Conservation (phyloP, 1,139 yeast genomes). For the Geotrichum cucujoidarum region DNA sequence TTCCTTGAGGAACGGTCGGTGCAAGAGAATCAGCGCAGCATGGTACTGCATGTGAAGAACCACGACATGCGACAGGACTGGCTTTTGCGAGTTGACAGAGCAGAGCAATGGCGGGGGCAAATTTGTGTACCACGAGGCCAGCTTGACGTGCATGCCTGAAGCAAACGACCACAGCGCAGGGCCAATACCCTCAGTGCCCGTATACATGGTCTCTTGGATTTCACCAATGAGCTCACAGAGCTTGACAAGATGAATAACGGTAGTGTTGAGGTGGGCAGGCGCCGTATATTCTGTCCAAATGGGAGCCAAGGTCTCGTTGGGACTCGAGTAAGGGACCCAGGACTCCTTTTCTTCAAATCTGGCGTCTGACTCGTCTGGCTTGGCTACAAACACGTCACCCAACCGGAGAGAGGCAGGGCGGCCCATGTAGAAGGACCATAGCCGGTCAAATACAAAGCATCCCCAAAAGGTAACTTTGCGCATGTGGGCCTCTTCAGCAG, state of each 20-base stretch:
- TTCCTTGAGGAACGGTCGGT: slow-evolving; percentile 24
- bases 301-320: slow-evolving; percentile 12
- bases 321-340: slow-evolving; percentile 19
- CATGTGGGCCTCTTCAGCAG: slow-evolving; percentile 25
- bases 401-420: slow-evolving; percentile 27
- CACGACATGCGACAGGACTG: slow-evolving; percentile 24
- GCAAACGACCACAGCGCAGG: slow-evolving; percentile 19
- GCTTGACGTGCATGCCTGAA: slow-evolving; percentile 21
- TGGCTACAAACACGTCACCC: slow-evolving; percentile 23
- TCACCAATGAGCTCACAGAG: slow-evolving; percentile 19
- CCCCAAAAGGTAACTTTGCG: slow-evolving; percentile 30
- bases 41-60: slow-evolving; percentile 26
- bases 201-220: slow-evolving; percentile 20
- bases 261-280: slow-evolving; percentile 9
- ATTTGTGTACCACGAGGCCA: slow-evolving; percentile 24
- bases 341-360: slow-evolving; percentile 13
- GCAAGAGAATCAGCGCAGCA: slow-evolving; percentile 25
- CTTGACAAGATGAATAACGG: slow-evolving; percentile 14
- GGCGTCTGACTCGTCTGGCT: slow-evolving; percentile 16
- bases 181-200: slow-evolving; percentile 16
- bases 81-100: slow-evolving; percentile 20
- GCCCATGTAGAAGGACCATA: slow-evolving; percentile 29
- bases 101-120: slow-evolving; percentile 24
- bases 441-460: slow-evolving; percentile 27
- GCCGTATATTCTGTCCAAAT: slow-evolving; percentile 21